phyloP scores from a whole-genome alignment of 768 basidiomycete species.

The Leccinum obscurum region DNA sequence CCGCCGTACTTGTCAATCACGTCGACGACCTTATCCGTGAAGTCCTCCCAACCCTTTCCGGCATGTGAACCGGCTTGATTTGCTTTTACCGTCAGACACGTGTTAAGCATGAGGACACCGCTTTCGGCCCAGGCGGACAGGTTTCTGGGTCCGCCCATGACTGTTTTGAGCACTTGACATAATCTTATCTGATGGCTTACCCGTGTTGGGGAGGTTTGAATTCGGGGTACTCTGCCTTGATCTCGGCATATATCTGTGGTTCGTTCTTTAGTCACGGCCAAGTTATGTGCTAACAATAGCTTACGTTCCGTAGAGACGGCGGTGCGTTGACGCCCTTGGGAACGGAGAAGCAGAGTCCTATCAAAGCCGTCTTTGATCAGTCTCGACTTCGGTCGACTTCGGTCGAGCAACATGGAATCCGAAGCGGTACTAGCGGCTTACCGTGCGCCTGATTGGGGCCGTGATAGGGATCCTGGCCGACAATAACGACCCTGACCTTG shows the following conservation, averaged over 20 bases:
- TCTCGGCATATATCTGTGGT: slow-evolving; percentile 81
- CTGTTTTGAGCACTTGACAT: slow-evolving; percentile 6
- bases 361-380: slow-evolving; percentile 5
- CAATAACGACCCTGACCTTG: slow-evolving; percentile 83
- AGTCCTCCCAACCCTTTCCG: slow-evolving; percentile 87
- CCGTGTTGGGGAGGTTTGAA: slow-evolving; percentile 83
- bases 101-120: slow-evolving; percentile 90
- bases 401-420: neutral
- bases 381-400: slow-evolving; percentile 11
- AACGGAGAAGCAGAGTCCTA: slow-evolving; percentile 92
- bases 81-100: slow-evolving; percentile 85
- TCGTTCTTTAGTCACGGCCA: slow-evolving; percentile 12
- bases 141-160: slow-evolving; percentile 49
- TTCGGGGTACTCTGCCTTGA: slow-evolving; percentile 76
- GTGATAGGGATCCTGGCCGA: slow-evolving; percentile 91
- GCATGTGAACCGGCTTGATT: slow-evolving; percentile 78
- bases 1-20: slow-evolving; percentile 77
- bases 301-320: slow-evolving; percentile 80
- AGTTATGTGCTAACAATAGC: slow-evolving; percentile 23
- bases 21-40: slow-evolving; percentile 81
- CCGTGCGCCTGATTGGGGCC: slow-evolving; percentile 82
- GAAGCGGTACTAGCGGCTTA: slow-evolving; percentile 32
- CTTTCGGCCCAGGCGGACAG: slow-evolving; percentile 78
- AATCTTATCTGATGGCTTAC: slow-evolving; percentile 45
- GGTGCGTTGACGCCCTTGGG: slow-evolving; percentile 71